Percentiles rank a stretch among this genome's conserved stretches.
Conservation (phyloP, 495 filamentous ascomycete species). For the Neurospora sp. region DNA sequence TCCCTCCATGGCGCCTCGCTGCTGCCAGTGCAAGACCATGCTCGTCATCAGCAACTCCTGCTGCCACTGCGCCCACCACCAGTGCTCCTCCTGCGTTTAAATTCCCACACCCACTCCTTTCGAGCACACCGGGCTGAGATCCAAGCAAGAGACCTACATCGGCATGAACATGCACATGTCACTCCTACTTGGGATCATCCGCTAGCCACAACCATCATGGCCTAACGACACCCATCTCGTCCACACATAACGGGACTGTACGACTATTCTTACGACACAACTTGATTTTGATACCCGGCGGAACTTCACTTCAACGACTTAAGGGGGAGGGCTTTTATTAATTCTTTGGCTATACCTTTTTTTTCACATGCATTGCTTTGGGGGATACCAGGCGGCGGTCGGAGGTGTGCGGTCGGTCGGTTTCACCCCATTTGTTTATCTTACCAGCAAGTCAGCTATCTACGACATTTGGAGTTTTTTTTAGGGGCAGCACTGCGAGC, state of each 20-base stretch:
- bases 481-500: neutral
- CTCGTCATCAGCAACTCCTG: slow-evolving; percentile 39
- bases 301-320: neutral
- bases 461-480: neutral
- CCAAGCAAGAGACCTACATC: neutral
- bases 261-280: neutral
- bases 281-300: neutral
- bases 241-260: neutral
- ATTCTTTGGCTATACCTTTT: neutral
- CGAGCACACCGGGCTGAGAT: neutral
- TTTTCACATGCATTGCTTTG: neutral
- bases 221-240: neutral
- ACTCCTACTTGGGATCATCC: neutral
- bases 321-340: too few species aligned
- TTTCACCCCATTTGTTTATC: neutral
- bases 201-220: neutral
- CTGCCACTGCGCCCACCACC: slow-evolving; percentile 32
- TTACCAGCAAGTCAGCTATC: neutral
- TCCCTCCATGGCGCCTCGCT: slow-evolving; percentile 19
- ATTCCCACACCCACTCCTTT: neutral
- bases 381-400: neutral
- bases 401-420: neutral
- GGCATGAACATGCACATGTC: neutral
- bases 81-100: slow-evolving; percentile 34
- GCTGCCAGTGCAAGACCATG: slow-evolving; percentile 37